Percentiles rank a stretch among this genome's conserved stretches.
Conservation (phyloP, 179 eudicot species). For the Patellifolia procumbens region DNA sequence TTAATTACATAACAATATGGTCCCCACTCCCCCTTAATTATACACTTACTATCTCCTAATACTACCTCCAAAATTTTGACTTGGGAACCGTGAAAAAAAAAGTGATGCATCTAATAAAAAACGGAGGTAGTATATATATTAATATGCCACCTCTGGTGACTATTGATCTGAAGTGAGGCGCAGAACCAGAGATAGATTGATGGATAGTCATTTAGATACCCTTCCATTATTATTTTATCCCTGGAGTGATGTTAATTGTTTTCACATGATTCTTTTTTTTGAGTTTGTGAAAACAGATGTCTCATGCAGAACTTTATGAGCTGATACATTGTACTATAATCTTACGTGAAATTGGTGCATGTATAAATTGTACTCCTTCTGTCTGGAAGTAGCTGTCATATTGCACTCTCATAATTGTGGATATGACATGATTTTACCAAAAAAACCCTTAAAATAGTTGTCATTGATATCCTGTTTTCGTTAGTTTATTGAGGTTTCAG, state of each 20-base stretch:
- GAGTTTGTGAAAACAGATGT: neutral
- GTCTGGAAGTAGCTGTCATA: neutral
- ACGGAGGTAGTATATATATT: neutral
- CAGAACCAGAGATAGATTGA: neutral
- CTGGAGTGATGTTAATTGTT: neutral
- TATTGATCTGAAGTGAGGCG: neutral
- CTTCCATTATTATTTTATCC: neutral
- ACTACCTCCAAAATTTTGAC: no score
- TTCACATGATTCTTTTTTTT: slow-evolving; percentile 5
- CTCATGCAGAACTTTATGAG: neutral
- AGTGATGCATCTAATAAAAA: no score
- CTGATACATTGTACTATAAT: neutral
- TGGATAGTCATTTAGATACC: neutral
- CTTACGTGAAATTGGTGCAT: neutral
- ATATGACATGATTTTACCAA: neutral
- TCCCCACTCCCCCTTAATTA: no score
- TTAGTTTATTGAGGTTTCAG: no score
- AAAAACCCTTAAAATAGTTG: neutral
- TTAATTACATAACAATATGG: no score
- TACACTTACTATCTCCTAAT: no score
- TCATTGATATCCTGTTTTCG: neutral
- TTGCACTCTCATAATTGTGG: neutral
- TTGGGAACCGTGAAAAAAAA: no score
- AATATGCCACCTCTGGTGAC: neutral
- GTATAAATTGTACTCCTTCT: neutral